A percentile compares a stretch with the other conserved stretches of the same genome.
These are phyloP conservation scores for Casuarina glauca DNA, from an alignment of 306 rosid species.

Conservation along the genomic window DNA sequence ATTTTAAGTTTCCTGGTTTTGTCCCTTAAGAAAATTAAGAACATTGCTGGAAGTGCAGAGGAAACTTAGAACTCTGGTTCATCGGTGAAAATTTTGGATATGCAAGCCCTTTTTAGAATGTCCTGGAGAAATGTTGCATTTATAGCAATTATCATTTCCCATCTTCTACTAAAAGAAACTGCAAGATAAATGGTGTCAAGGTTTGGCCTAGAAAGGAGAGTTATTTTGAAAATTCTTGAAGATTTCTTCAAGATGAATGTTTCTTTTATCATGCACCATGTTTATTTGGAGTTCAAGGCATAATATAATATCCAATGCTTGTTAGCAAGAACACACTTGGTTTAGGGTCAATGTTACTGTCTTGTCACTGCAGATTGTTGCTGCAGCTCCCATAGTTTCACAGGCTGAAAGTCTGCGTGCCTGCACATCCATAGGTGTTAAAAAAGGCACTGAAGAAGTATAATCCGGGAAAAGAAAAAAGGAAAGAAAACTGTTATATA, in stretches of 20 bases:
- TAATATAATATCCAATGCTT: conserved; percentile 9
- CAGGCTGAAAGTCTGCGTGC: conserved; percentile 95
- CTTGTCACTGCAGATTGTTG: conserved; percentile 98
- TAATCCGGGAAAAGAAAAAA: conserved; percentile 10
- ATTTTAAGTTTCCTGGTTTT: too few relatives aligned
- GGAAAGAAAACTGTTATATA: conserved; percentile 8
- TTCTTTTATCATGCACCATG: neutral
- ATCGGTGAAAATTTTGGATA: too few relatives aligned
- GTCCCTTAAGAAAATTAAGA: too few relatives aligned
- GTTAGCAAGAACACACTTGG: conserved; percentile 38
- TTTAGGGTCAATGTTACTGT: conserved; percentile 96
- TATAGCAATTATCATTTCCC: too few relatives aligned
- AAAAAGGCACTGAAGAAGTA: conserved; percentile 14
- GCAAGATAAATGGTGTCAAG: too few relatives aligned
- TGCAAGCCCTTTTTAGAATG: too few relatives aligned
- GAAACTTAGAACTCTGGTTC: too few relatives aligned
- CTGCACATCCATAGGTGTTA: conserved; percentile 50
- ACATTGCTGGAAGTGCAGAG: too few relatives aligned
- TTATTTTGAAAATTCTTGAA: too few relatives aligned
- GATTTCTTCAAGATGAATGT: neutral
- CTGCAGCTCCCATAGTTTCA: conserved; percentile 99
- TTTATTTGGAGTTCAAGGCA: neutral
- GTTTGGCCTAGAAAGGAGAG: too few relatives aligned
- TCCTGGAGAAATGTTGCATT: too few relatives aligned
- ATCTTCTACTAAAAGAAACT: too few relatives aligned